These are phyloP conservation scores for Aspergillus fijiensis DNA, from an alignment of 2,329 filamentous ascomycete genomes.

Conservation along the genomic window DNA sequence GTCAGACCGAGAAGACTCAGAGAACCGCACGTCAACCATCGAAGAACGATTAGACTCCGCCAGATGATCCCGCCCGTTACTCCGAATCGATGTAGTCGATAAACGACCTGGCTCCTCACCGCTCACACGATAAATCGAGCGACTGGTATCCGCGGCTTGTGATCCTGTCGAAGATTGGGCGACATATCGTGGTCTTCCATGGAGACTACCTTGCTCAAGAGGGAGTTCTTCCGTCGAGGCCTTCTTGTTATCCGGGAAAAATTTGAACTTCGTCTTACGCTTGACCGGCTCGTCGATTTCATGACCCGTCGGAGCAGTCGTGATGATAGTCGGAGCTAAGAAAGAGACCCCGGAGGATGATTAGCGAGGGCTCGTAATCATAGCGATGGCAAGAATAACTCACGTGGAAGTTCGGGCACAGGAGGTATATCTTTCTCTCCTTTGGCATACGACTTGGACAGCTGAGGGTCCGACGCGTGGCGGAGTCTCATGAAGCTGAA, in stretches of 20 bases:
- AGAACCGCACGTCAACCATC: slow-evolving; percentile 64
- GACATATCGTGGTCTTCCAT: slow-evolving; percentile 21
- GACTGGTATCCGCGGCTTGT: slow-evolving; percentile 28
- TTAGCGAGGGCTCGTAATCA: slow-evolving; percentile 17
- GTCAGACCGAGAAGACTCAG: slow-evolving; percentile 88
- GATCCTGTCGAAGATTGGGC: slow-evolving; percentile 30
- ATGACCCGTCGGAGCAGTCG: slow-evolving; percentile 76
- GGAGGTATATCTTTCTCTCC: slow-evolving; percentile 55
- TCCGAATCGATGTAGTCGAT: slow-evolving; percentile 47
- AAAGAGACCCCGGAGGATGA: slow-evolving; percentile 7
- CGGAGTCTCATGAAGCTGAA: slow-evolving; percentile 77
- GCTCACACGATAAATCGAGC: slow-evolving; percentile 50
- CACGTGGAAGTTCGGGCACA: slow-evolving; percentile 42
- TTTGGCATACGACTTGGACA: slow-evolving; percentile 71
- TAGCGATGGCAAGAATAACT: slow-evolving; percentile 13
- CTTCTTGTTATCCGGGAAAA: slow-evolving; percentile 35
- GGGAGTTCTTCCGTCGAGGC: slow-evolving; percentile 33
- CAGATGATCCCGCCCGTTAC: slow-evolving; percentile 58
- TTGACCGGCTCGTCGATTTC: slow-evolving; percentile 52
- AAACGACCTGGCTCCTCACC: slow-evolving; percentile 62
- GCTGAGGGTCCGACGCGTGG: slow-evolving; percentile 88
- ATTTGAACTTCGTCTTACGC: slow-evolving; percentile 43
- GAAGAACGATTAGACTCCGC: slow-evolving; percentile 63
- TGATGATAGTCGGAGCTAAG: slow-evolving; percentile 72
- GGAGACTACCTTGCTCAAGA: slow-evolving; percentile 11